Base-by-base conservation (phyloP, 441 rosid species). In the Macaranga tanarius region DNA sequence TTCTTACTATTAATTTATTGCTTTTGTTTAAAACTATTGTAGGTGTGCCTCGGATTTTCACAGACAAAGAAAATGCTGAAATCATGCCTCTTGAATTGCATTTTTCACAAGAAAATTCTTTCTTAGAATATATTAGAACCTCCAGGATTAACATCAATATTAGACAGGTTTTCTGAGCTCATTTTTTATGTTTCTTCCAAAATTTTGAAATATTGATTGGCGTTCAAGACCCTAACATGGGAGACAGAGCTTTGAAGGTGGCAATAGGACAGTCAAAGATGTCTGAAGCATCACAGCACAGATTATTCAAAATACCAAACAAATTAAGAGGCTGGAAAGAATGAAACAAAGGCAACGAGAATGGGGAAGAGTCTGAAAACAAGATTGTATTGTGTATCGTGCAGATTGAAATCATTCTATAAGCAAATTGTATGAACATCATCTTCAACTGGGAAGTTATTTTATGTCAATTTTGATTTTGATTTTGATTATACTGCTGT, bases 121-220 rank as follows among this genome's bases (percentile, higher is more conserved):
- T 84, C 54, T 81, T 85, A 54, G 92, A 92, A 34, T 95, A 91
- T 71, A 83, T 86, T 69, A 85, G 81, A 87, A 84, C 84, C 67
- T 92, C 93, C 28, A 92, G 99, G 80, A 87, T 91, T 83, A 91
- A 95, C 82, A 86, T 95, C 71, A 94, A 92, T 73, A 94, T 89
- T 67, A 87, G 97, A 84, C 95, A 91, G 82, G 97, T 92, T 50
- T 87, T 83, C 71, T 92, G 77, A 85, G 77, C 65, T 23, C 58
- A 2, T 54, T 34, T 34, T 2, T 10, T 52, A 44, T 45, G 51
- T 44, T 65, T 20, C 26, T 28, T 10, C n/a, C 52, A 13, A n/a
- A 28, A 61, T 3, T 55, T 20, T 34, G 23, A 58, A 8, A 60
- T 23, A 19, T 23, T 23, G n/a, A 16, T 13, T 54, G 12, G 51